A percentile compares a stretch with the other conserved stretches of the same genome.
Conservation (phyloP, 2,329 filamentous ascomycete genomes). For the Dryadomyces quercivorus region DNA sequence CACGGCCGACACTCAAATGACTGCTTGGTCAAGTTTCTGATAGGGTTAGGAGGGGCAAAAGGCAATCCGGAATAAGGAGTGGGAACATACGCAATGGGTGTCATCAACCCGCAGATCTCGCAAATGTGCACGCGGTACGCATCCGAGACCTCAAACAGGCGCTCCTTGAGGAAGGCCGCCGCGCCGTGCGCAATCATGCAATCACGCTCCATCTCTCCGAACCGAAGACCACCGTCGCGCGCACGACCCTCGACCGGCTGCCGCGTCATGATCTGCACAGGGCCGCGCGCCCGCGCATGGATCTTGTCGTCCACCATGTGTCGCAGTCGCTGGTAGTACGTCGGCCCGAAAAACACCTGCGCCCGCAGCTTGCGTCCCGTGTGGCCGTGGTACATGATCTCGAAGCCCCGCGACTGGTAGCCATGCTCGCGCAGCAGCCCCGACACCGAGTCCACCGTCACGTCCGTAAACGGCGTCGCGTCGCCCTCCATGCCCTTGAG, state of each 20-base stretch:
- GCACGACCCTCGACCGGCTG: constrained; percentile 98
- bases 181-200: constrained; percentile 99
- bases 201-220: constrained; percentile 99
- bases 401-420: constrained; percentile 94
- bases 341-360: constrained; percentile 93
- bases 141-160: constrained; percentile 93
- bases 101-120: constrained; percentile 98
- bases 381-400: constrained; percentile 98
- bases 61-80: no score
- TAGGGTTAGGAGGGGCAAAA: constrained; percentile 25
- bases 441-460: constrained; percentile 90
- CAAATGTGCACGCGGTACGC: constrained; percentile 97
- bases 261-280: constrained; percentile 91
- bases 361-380: constrained; percentile 87
- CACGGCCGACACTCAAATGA: constrained; percentile 94
- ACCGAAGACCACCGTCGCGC: constrained; percentile 91
- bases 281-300: constrained; percentile 92
- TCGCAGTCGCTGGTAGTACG: constrained; percentile 95
- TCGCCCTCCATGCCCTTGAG: constrained; percentile 93
- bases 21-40: constrained; percentile 82
- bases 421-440: constrained; percentile 75
- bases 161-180: constrained; percentile 91
- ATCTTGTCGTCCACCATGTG: constrained; percentile 99
- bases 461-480: constrained; percentile 93
- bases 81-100: constrained; percentile 70